Evolutionary conservation across 192 early-diverging fungal genomes (phyloP), one percentile per base, ranked within the genome.

Genomic region (Rhizophagus sp.): DNA sequence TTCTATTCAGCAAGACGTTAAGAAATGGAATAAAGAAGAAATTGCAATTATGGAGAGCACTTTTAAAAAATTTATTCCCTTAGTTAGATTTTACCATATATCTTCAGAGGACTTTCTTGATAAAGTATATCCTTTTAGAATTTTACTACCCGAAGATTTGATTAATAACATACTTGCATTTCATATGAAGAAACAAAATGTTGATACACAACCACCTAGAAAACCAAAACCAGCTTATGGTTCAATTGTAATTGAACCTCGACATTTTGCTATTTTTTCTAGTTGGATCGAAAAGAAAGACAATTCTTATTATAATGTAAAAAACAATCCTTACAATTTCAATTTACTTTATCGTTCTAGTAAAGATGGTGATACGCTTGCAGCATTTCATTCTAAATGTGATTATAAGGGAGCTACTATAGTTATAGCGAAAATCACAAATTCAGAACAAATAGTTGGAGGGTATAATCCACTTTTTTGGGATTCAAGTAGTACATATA

Each of bases 401-500:
- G 30, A 22, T 44, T 10, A 33, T n/a, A 71, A 71, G 22, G 36
- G 36, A 13, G 34, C 33, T 30, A 71, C 69, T 71, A n/a, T 72
- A 3, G 36, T 72, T 24, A n/a, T 52, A 17, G 15, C 15, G 13
- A 72, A 72, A 72, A 17, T 72, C 8, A 11, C 10, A 8, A 22
- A 41, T 4, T 22, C 22, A 3, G 34, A n/a, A 22, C 30, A 72
- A 41, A 72, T 72, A 13, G 4, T 72, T n/a, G 70, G 70, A n/a
- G 70, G 70, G 15, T 73, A 73, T 73, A 73, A 73, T 44, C 70
- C 70, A 24, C 10, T 41, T 36, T 10, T 3, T 27, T 66, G 64
- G 64, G 24, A 33, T 17, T 12, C 13, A 17, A 44, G 8, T 44
- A 17, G 49, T 52, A 4, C 13, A 2, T 52, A 4, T 15, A 52